A percentile compares a stretch with the other conserved stretches of the same genome.
These are phyloP conservation scores for Suillus paluster DNA, from an alignment of 768 basidiomycete species.

Conservation along the genomic window DNA sequence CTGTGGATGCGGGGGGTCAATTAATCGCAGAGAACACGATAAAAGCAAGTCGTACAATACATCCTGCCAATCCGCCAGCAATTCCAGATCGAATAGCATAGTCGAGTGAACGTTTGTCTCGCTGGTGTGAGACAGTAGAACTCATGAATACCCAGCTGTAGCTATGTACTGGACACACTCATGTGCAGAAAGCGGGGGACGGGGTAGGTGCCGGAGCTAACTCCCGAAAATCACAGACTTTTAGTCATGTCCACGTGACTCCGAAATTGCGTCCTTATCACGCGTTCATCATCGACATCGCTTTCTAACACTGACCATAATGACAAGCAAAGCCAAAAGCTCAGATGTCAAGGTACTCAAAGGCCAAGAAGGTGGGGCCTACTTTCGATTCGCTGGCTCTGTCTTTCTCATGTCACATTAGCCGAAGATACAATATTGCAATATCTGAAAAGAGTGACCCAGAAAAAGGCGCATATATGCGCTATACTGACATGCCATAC, in stretches of 20 bases:
- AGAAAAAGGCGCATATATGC: slow-evolving; percentile 15
- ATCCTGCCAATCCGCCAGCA: slow-evolving; percentile 93
- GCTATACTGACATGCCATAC: not conserved
- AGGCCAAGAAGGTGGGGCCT: slow-evolving; percentile 66
- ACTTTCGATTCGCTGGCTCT: not conserved
- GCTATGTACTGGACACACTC: slow-evolving; percentile 6
- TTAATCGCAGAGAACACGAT: slow-evolving; percentile 8
- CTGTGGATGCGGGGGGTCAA: slow-evolving; percentile 43
- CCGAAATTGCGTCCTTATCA: not conserved
- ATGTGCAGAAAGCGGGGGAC: slow-evolving; percentile 9
- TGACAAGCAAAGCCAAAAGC: slow-evolving; percentile 56
- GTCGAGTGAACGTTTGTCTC: slow-evolving; percentile 59
- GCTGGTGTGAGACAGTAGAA: slow-evolving; percentile 38
- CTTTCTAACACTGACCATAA: slow-evolving; percentile 12
- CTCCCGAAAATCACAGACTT: slow-evolving; percentile 1
- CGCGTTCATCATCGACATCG: not conserved
- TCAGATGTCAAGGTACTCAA: slow-evolving; percentile 65
- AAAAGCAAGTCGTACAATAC: slow-evolving; percentile 67
- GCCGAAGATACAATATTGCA: slow-evolving; percentile 79
- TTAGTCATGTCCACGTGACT: not conserved
- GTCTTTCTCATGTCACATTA: slow-evolving; percentile 27
- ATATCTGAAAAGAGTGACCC: slow-evolving; percentile 72
- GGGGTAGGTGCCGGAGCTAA: not conserved
- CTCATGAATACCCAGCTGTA: slow-evolving; percentile 32
- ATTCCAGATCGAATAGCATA: slow-evolving; percentile 82